Percentiles rank a stretch among this genome's conserved stretches.
phyloP scores from a whole-genome alignment of 768 basidiomycete genomes.

The Russula lepida region DNA sequence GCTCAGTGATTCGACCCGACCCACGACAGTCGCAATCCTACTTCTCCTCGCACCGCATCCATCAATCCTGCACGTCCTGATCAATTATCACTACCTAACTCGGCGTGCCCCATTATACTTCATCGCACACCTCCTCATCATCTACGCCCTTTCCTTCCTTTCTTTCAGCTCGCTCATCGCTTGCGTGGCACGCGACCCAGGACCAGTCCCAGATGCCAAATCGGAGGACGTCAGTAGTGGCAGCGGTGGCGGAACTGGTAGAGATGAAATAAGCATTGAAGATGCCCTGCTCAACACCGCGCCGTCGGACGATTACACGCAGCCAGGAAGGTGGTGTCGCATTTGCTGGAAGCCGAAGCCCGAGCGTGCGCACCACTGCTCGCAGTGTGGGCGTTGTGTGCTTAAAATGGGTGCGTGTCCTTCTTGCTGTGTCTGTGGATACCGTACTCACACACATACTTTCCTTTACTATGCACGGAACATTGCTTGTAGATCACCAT shows the following conservation, averaged over 20 bases:
- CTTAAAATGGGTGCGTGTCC: slow-evolving; percentile 67
- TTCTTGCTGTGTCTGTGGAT: neutral
- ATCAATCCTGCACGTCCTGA: slow-evolving; percentile 57
- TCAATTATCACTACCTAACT: slow-evolving; percentile 56
- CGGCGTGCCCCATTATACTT: slow-evolving; percentile 41
- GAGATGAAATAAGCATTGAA: slow-evolving; percentile 37
- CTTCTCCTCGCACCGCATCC: slow-evolving; percentile 68
- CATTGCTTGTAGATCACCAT: slow-evolving; percentile 60
- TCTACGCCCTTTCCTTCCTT: slow-evolving; percentile 60
- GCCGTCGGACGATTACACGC: slow-evolving; percentile 36
- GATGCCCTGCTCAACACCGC: slow-evolving; percentile 50
- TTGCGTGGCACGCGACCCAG: slow-evolving; percentile 67
- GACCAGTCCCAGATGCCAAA: slow-evolving; percentile 36
- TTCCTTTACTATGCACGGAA: neutral
- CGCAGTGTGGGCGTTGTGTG: slow-evolving; percentile 65
- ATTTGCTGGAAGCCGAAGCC: slow-evolving; percentile 77
- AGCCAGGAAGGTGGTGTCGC: slow-evolving; percentile 63
- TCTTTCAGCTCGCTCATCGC: slow-evolving; percentile 66
- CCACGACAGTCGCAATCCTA: slow-evolving; percentile 36
- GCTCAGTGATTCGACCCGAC: neutral
- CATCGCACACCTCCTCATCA: slow-evolving; percentile 44
- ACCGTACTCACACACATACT: neutral
- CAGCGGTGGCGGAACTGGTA: slow-evolving; percentile 21
- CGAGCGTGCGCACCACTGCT: slow-evolving; percentile 74
- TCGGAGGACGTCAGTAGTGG: slow-evolving; percentile 7